phyloP scores from a whole-genome alignment of 148 eudicot genomes.

The Agrostemma githago region DNA sequence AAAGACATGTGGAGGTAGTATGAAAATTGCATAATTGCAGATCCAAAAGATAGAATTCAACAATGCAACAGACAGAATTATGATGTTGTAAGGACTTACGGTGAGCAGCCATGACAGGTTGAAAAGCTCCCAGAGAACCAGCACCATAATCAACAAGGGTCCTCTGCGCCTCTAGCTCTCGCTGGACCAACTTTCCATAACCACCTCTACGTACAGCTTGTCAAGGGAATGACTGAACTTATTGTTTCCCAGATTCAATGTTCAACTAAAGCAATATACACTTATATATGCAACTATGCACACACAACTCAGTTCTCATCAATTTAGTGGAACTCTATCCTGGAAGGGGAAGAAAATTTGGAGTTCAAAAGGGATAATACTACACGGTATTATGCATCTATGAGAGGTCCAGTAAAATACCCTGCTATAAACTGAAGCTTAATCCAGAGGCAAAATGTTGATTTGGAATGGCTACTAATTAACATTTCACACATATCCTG shows the following conservation, averaged over 20 bases:
- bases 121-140: slow-evolving; percentile 75
- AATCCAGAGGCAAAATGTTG: not conserved
- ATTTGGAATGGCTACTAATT: not conserved
- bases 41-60: not conserved
- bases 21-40: not conserved
- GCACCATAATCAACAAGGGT: slow-evolving; percentile 87
- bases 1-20: too few relatives aligned
- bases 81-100: slow-evolving; percentile 42
- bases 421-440: not conserved
- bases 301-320: not conserved
- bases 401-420: not conserved
- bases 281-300: not conserved
- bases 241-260: not conserved
- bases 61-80: not conserved
- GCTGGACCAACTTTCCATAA: slow-evolving; percentile 91
- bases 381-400: not conserved
- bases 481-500: not conserved
- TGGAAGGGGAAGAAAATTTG: not conserved
- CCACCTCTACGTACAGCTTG: slow-evolving; percentile 87
- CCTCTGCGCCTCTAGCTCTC: slow-evolving; percentile 86
- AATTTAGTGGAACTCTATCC: not conserved
- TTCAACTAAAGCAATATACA: not conserved
- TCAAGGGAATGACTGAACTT: slow-evolving; percentile 45
- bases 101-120: slow-evolving; percentile 55
- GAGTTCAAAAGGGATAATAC: not conserved